Evolutionary conservation across 177 flowering plant species (phyloP), one percentile per base, ranked within the genome.

Genomic region (Tripterygium wilfordii): DNA sequence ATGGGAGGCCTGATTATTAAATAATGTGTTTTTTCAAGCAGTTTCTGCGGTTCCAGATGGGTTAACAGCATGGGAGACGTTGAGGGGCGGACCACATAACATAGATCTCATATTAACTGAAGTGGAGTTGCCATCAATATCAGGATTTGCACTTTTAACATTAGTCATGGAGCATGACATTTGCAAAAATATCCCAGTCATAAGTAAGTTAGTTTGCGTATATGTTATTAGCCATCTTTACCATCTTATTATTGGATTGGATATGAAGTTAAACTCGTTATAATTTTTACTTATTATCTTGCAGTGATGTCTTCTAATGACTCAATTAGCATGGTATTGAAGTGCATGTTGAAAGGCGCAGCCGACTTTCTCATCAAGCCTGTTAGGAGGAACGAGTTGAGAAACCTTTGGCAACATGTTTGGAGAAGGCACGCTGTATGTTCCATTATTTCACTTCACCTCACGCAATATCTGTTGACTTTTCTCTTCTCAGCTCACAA

Each of bases 141-240:
- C 91, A 40, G 96, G 96, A 36, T 79, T 70, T 53, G 74, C 78
- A 18, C 87, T 87, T 42, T 85, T 87, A 37, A 53, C 85, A 20
- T 60, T 79, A 65, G 66, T 82, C 28, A 74, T 72, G 83, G 88
- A 69, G 69, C 82, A 84, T 49, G 83, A 78, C 2, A 41, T 62
- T 56, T 79, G 91, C 73, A 83, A 76, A 63, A 77, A 71, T 19
- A 75, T 83, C 56, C 96, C 96, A 47, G 91, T 83, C 28, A 83
- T 87, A 71, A 87, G 96, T 87, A 81, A 17, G 79, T 43, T 27
- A 8, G 14, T 15, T 20, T 4, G 10, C 3, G 13, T 45, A 7
- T 7, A 51, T 2, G 10, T 8, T 12, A n/a, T 28, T 25, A 25
- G 14, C 27, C 8, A 25, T 38, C 17, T 44, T 9, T 31, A 8